Conservation (phyloP, 148 eudicot species). For the Rhododendron griersonianum region DNA sequence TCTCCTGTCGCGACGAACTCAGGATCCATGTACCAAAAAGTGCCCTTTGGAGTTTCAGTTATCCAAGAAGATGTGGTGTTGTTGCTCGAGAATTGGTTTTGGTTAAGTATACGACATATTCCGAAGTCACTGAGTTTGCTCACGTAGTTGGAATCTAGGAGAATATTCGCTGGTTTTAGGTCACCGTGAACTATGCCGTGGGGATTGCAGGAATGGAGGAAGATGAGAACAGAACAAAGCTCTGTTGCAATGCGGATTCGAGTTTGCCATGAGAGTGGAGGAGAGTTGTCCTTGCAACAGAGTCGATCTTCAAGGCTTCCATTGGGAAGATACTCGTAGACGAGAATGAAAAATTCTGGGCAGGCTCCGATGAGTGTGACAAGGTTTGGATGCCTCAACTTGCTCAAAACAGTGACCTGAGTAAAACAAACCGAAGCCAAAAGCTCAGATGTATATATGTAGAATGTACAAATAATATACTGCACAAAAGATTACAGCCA, state of each 20-base stretch:
- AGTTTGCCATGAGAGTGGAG: slow-evolving; percentile 82
- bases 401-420: slow-evolving; percentile 80
- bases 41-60: slow-evolving; percentile 57
- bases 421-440: slow-evolving; percentile 3
- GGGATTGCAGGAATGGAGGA: slow-evolving; percentile 68
- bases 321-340: slow-evolving; percentile 77
- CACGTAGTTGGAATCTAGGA: slow-evolving; percentile 52
- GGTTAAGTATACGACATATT: slow-evolving; percentile 40
- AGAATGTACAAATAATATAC: not conserved
- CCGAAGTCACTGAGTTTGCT: slow-evolving; percentile 85
- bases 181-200: slow-evolving; percentile 60
- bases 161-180: slow-evolving; percentile 67
- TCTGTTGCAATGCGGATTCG: slow-evolving; percentile 79
- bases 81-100: slow-evolving; percentile 32
- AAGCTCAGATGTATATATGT: not conserved
- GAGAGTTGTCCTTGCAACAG: slow-evolving; percentile 58
- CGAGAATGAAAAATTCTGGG: slow-evolving; percentile 55
- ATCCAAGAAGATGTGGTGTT: slow-evolving; percentile 32
- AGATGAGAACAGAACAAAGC: slow-evolving; percentile 75
- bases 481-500: not conserved
- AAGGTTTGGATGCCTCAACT: slow-evolving; percentile 79
- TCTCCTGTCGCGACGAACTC: slow-evolving; percentile 64
- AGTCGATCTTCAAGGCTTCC: slow-evolving; percentile 97
- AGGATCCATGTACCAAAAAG: slow-evolving; percentile 70
- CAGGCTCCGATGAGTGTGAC: slow-evolving; percentile 90